These are phyloP conservation scores for Teunomyces lycoperdinae DNA, from an alignment of 805 yeast species.

Conservation along the genomic window DNA sequence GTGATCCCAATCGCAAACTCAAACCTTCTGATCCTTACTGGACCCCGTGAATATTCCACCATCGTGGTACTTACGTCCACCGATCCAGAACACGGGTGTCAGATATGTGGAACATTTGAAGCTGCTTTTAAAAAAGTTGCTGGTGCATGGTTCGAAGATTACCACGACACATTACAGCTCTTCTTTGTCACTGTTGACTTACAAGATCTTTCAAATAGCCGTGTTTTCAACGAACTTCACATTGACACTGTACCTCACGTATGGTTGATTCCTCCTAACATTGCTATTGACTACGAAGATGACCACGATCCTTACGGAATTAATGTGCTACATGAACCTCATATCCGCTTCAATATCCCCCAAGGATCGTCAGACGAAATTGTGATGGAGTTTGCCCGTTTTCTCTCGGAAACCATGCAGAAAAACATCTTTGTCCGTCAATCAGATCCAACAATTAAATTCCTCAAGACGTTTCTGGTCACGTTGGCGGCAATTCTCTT, in stretches of 20 bases:
- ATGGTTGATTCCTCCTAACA: slow-evolving; percentile 61
- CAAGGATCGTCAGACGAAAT: slow-evolving; percentile 33
- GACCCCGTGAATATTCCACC: slow-evolving; percentile 51
- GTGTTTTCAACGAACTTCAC: slow-evolving; percentile 38
- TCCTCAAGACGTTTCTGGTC: slow-evolving; percentile 42
- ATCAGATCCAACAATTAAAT: slow-evolving; percentile 39
- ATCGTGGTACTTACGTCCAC: slow-evolving; percentile 54
- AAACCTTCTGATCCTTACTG: slow-evolving; percentile 42
- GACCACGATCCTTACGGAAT: slow-evolving; percentile 12
- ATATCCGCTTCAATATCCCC: slow-evolving; percentile 36
- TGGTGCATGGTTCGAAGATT: slow-evolving; percentile 41
- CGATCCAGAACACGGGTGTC: slow-evolving; percentile 42
- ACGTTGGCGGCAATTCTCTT: slow-evolving; percentile 46
- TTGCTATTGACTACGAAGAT: slow-evolving; percentile 18
- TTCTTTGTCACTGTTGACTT: slow-evolving; percentile 54
- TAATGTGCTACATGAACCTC: slow-evolving; percentile 25
- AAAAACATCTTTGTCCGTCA: slow-evolving; percentile 42
- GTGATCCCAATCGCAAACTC: slow-evolving; percentile 42
- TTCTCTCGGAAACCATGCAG: slow-evolving; percentile 45
- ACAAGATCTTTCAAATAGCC: slow-evolving; percentile 35
- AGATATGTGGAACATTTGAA: slow-evolving; percentile 44
- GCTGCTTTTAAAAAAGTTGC: slow-evolving; percentile 42
- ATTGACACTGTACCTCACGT: slow-evolving; percentile 59
- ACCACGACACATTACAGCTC: slow-evolving; percentile 38
- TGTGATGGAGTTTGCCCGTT: slow-evolving; percentile 51